phyloP scores from a whole-genome alignment of 2,329 filamentous ascomycete genomes.

The Grosmannia serpens region DNA sequence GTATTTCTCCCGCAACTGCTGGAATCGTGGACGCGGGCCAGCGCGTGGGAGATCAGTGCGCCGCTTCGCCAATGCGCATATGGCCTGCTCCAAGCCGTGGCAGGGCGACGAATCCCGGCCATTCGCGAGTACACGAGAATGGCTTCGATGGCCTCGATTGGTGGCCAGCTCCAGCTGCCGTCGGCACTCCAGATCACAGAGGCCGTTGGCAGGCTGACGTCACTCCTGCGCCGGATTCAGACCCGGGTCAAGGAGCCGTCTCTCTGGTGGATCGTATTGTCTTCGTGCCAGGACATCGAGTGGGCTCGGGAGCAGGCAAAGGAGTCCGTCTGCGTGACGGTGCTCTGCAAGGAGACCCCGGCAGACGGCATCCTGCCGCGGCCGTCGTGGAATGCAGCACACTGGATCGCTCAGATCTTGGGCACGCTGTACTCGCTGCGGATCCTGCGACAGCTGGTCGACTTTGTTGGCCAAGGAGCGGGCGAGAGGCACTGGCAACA shows the following conservation, averaged over 20 bases:
- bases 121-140: conserved; percentile 28
- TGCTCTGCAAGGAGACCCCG: conserved; percentile 17
- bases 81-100: conserved; percentile 18
- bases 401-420: conserved; percentile 50
- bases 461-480: conserved; percentile 15
- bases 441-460: conserved; percentile 38
- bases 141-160: conserved; percentile 18
- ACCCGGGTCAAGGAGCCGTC: conserved; percentile 5
- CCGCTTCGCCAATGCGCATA: conserved; percentile 25
- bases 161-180: conserved; percentile 20
- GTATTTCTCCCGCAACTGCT: conserved; percentile 30
- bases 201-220: conserved; percentile 15
- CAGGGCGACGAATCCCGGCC: conserved; percentile 4
- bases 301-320: conserved; percentile 21
- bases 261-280: conserved; percentile 23
- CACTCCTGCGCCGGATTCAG: conserved; percentile 15
- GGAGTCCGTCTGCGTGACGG: conserved; percentile 18
- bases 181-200: conserved; percentile 10
- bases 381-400: conserved; percentile 45
- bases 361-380: conserved; percentile 18
- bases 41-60: conserved; percentile 27
- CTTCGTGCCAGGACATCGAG: conserved; percentile 24
- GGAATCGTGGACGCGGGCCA: conserved; percentile 25
- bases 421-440: conserved; percentile 51
- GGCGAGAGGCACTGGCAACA: neutral